Percentiles rank a stretch among this genome's conserved stretches.
phyloP scores from a whole-genome alignment of 1,139 yeast genomes.

The Williopsis jadinii region DNA sequence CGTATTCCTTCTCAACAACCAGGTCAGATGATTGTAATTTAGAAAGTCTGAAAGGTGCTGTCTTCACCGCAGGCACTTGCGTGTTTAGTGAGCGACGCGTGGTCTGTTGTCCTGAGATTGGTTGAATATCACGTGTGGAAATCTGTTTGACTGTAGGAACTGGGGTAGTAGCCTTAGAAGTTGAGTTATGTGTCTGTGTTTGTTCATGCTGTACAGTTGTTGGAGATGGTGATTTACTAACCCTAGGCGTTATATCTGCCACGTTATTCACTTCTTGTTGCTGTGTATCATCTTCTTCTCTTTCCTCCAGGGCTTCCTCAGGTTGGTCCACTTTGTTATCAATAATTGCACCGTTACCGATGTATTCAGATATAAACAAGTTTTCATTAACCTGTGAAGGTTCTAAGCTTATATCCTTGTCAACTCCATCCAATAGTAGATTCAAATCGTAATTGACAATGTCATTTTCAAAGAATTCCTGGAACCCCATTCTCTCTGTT shows the following conservation, averaged over 20 bases:
- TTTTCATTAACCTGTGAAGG: constrained; percentile 68
- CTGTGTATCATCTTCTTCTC: constrained; percentile 6
- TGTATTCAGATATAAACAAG: constrained; percentile 76
- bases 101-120: constrained; percentile 10
- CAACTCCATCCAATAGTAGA: constrained; percentile 25
- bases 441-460: constrained; percentile 28
- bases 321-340: constrained; percentile 14
- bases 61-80: background rate
- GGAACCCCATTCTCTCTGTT: constrained; percentile 78
- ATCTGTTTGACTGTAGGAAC: constrained; percentile 12
- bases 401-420: constrained; percentile 38
- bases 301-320: constrained; percentile 13
- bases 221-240: background rate
- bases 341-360: constrained; percentile 29
- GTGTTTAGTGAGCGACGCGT: constrained; percentile 5
- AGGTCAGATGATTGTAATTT: constrained; percentile 32
- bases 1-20: constrained; percentile 73
- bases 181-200: constrained; percentile 3
- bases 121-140: constrained; percentile 18
- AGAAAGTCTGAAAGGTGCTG: constrained; percentile 4
- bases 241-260: constrained; percentile 3
- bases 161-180: constrained; percentile 1
- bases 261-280: constrained; percentile 3
- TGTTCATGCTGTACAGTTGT: background rate
- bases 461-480: constrained; percentile 68